These are phyloP conservation scores for Aureobasidium lini DNA, from an alignment of 2,329 filamentous ascomycete genomes.

Conservation along the genomic window DNA sequence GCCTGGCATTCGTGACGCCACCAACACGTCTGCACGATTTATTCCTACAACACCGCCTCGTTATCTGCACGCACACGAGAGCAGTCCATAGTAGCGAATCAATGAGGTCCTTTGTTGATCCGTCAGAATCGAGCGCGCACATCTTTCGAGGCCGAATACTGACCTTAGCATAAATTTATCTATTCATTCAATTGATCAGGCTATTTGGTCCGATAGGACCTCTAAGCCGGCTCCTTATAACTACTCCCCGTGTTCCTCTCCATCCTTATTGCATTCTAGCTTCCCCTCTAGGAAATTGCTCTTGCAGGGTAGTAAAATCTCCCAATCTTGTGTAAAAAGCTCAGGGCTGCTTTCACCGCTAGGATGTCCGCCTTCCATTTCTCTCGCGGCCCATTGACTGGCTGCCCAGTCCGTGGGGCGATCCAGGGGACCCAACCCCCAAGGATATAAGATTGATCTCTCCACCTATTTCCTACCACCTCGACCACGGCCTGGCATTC, in stretches of 20 bases:
- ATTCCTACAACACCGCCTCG: no score
- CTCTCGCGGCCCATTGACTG: background rate
- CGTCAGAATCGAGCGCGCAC: no score
- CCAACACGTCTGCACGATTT: background rate
- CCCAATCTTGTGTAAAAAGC: background rate
- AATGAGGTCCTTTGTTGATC: no score
- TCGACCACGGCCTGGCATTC: background rate
- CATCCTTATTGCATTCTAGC: slow-evolving; percentile 1
- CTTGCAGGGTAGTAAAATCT: background rate
- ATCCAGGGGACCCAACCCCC: background rate
- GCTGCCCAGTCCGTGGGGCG: background rate
- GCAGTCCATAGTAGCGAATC: no score
- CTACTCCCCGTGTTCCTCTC: background rate
- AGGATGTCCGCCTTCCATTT: background rate
- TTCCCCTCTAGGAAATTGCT: background rate
- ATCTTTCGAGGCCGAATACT: no score
- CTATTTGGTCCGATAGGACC: background rate
- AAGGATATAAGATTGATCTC: background rate
- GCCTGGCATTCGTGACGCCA: no score
- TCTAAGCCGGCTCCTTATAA: background rate
- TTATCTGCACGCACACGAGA: no score
- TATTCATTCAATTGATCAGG: slow-evolving; percentile 1
- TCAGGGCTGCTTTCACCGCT: background rate
- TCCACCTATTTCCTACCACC: background rate
- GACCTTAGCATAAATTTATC: no score